Evolutionary conservation across 345 rosid genomes (phyloP).

Genomic region (Laguncularia racemosa): DNA sequence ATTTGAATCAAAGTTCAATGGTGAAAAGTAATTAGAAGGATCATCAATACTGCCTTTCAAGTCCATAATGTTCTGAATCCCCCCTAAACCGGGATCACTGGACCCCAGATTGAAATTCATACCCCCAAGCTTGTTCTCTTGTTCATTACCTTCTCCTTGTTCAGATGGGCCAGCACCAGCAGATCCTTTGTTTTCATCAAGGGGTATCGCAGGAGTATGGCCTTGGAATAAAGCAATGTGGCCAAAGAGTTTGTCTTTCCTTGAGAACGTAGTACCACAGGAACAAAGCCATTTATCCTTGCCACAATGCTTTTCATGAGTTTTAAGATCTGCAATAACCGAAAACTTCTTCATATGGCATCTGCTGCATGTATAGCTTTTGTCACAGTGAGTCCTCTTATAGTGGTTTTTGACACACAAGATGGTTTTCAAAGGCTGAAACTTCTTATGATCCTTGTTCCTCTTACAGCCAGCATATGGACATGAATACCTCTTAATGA

Average conservation of each 20-base stretch:
- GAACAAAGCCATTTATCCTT: constrained; percentile 97
- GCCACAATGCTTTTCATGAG: constrained; percentile 99
- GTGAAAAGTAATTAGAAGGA: constrained; percentile 46
- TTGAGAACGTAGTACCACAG: constrained; percentile 90
- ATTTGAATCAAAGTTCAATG: constrained; percentile 64
- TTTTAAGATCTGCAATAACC: constrained; percentile 89
- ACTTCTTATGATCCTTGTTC: constrained; percentile 93
- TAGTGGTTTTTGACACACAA: constrained; percentile 93
- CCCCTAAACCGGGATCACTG: constrained; percentile 19
- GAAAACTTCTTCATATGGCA: constrained; percentile 96
- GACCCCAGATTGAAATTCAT: constrained; percentile 31
- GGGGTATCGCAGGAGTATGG: constrained; percentile 88
- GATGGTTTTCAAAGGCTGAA: constrained; percentile 90
- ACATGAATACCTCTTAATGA: constrained; percentile 89
- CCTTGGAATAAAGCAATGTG: constrained; percentile 96
- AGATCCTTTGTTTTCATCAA: constrained; percentile 52
- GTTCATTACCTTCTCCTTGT: constrained; percentile 31
- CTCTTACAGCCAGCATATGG: constrained; percentile 92
- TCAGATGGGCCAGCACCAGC: constrained; percentile 26
- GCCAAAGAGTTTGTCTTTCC: constrained; percentile 98
- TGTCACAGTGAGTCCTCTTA: constrained; percentile 95
- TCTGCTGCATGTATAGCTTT: constrained; percentile 79
- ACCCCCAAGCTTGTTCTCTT: constrained; percentile 26
- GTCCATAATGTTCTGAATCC: constrained; percentile 30
- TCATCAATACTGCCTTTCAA: constrained; percentile 50